Percentiles rank a stretch among this genome's conserved stretches.
Conservation (phyloP, 2,329 filamentous ascomycete genomes). For the Trichoderma semiorbis region DNA sequence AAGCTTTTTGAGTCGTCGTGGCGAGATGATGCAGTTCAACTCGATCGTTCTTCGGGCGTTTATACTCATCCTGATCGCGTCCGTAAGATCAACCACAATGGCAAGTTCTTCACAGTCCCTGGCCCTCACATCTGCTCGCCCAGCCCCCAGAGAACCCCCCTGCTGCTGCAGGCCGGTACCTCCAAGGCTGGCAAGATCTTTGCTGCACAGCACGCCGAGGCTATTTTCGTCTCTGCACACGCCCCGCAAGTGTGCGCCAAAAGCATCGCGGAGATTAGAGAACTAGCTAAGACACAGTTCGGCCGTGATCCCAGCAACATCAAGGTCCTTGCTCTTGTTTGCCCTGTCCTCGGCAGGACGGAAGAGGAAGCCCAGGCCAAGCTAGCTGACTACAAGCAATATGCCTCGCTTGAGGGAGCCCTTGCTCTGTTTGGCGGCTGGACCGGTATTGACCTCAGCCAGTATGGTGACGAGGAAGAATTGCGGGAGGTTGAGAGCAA, state of each 20-base stretch:
- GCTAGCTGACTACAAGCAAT: slow-evolving; percentile 56
- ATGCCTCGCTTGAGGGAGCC: slow-evolving; percentile 61
- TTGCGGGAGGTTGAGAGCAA: slow-evolving; percentile 60
- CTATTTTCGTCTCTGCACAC: slow-evolving; percentile 66
- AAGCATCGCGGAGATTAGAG: slow-evolving; percentile 60
- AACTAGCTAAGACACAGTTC: slow-evolving; percentile 47
- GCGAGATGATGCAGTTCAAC: slow-evolving; percentile 62
- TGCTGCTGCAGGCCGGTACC: slow-evolving; percentile 68
- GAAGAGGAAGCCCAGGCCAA: slow-evolving; percentile 65
- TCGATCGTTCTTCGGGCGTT: slow-evolving; percentile 54
- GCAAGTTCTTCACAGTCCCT: slow-evolving; percentile 60
- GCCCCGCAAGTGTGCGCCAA: slow-evolving; percentile 58
- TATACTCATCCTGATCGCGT: slow-evolving; percentile 54
- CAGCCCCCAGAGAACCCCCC: slow-evolving; percentile 63
- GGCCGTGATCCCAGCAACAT: slow-evolving; percentile 59
- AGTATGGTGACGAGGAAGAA: slow-evolving; percentile 64
- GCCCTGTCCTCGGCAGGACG: slow-evolving; percentile 61
- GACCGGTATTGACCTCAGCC: slow-evolving; percentile 57
- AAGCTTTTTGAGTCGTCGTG: slow-evolving; percentile 67
- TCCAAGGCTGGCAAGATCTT: slow-evolving; percentile 64
- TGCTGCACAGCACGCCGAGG: slow-evolving; percentile 67
- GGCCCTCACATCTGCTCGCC: slow-evolving; percentile 66
- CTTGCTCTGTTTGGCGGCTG: slow-evolving; percentile 70
- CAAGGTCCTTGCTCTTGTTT: slow-evolving; percentile 66
- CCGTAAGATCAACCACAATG: slow-evolving; percentile 62